phyloP scores from a whole-genome alignment of 352 stramenopile genomes.

The Phytophthora foliorum region DNA sequence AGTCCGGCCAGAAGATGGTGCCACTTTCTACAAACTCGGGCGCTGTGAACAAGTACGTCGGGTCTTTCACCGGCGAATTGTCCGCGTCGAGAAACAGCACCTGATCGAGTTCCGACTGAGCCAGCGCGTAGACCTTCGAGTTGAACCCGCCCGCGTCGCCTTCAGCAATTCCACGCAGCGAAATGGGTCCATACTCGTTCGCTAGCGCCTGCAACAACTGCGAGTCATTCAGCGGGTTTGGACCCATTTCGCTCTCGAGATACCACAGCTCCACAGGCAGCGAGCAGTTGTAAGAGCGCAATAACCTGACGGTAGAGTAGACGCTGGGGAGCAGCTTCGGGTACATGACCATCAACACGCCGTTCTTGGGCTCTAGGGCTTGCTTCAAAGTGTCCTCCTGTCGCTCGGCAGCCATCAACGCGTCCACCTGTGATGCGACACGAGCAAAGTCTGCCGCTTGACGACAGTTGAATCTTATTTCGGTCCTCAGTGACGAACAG shows the following conservation, averaged over 20 bases:
- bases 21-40: constrained; percentile 47
- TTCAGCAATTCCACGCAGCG: constrained; percentile 33
- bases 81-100: constrained; percentile 65
- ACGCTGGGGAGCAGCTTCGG: constrained; percentile 47
- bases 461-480: constrained; percentile 50
- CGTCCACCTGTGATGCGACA: constrained; percentile 35
- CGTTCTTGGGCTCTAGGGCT: constrained; percentile 20
- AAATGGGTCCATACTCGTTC: constrained; percentile 35
- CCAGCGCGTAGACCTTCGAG: constrained; percentile 58
- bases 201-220: constrained; percentile 35
- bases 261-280: constrained; percentile 67
- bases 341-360: constrained; percentile 64
- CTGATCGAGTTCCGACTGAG: constrained; percentile 44
- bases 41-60: constrained; percentile 56
- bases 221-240: constrained; percentile 18
- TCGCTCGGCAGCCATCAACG: constrained; percentile 12
- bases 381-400: constrained; percentile 1
- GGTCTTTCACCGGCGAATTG: constrained; percentile 61
- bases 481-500: constrained; percentile 38
- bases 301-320: constrained; percentile 50
- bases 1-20: constrained; percentile 72
- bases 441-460: constrained; percentile 53
- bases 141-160: constrained; percentile 49
- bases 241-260: constrained; percentile 43
- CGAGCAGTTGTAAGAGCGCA: constrained; percentile 40